Percentiles rank a stretch among this genome's conserved stretches.
These are phyloP conservation scores for Diaporthe vexans DNA, from an alignment of 2,329 filamentous ascomycete species.

Conservation along the genomic window DNA sequence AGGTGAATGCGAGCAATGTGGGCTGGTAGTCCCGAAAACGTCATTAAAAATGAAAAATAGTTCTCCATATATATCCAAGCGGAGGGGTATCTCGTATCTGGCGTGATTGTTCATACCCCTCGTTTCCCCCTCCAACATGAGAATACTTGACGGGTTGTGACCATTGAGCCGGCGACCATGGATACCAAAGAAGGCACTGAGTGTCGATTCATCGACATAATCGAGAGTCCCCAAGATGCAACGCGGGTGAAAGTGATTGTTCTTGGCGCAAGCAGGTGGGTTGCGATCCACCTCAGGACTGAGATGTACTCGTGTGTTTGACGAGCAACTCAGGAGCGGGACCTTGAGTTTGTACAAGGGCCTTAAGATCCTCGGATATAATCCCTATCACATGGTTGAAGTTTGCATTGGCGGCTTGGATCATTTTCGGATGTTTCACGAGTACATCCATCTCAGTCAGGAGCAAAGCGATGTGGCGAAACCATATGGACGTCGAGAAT, in stretches of 20 bases:
- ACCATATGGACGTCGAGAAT: slow-evolving; percentile 8
- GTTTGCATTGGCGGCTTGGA: background rate
- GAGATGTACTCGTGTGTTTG: background rate
- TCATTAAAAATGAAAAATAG: background rate
- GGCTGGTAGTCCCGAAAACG: background rate
- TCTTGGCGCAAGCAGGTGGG: background rate
- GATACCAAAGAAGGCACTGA: background rate
- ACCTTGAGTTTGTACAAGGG: slow-evolving; percentile 8
- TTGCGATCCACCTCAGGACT: too few relatives aligned
- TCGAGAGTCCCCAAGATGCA: background rate
- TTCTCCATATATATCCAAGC: background rate
- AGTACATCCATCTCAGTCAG: background rate
- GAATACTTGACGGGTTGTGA: background rate
- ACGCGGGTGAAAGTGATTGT: slow-evolving; percentile 5
- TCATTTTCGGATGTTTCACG: background rate
- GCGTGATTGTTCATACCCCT: too few relatives aligned
- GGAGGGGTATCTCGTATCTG: background rate
- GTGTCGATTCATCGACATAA: slow-evolving; percentile 2
- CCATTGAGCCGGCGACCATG: background rate
- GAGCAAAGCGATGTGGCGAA: background rate
- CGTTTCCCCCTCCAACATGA: background rate
- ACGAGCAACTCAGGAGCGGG: background rate
- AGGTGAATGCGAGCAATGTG: background rate
- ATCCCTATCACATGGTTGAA: slow-evolving; percentile 6
- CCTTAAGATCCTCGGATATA: background rate